Percentiles rank a stretch among this genome's conserved stretches.
Evolutionary conservation across 2,329 filamentous ascomycete genomes (phyloP).

Genomic region (Diplodia sapinea): DNA sequence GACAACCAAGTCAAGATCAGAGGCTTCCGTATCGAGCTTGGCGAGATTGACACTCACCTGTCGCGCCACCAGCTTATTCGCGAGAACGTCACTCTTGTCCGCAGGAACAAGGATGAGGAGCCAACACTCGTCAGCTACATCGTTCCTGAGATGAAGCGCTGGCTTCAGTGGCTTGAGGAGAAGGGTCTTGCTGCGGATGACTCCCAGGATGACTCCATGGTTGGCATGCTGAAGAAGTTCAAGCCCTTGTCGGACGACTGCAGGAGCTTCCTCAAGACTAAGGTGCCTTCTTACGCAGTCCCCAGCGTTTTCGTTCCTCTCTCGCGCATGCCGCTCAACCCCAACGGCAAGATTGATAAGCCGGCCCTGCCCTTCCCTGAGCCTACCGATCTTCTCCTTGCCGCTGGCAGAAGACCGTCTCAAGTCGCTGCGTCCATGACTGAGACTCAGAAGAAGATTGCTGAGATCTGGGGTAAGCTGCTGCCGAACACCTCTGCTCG

Average conservation of each 20-base stretch:
- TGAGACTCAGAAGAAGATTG: constrained; percentile 69
- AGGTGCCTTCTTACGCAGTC: constrained; percentile 76
- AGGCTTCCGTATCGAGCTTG: constrained; percentile 92
- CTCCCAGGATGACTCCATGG: constrained; percentile 51
- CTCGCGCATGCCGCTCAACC: constrained; percentile 73
- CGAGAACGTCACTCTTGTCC: constrained; percentile 84
- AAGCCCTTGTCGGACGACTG: constrained; percentile 64
- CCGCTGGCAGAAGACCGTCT: constrained; percentile 55
- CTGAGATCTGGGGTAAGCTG: constrained; percentile 74
- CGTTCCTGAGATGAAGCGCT: constrained; percentile 79
- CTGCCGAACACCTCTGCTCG: constrained; percentile 70
- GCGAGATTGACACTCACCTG: constrained; percentile 87
- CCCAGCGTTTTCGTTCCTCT: constrained; percentile 77
- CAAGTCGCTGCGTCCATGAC: constrained; percentile 55
- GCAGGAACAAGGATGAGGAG: constrained; percentile 84
- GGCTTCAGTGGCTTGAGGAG: constrained; percentile 69
- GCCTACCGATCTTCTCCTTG: constrained; percentile 67
- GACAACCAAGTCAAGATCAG: constrained; percentile 96
- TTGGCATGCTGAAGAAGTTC: constrained; percentile 65
- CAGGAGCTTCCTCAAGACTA: constrained; percentile 71
- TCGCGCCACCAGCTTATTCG: constrained; percentile 75
- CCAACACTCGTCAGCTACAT: constrained; percentile 87
- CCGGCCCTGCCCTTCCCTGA: constrained; percentile 82
- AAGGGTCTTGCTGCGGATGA: constrained; percentile 48
- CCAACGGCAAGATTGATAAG: constrained; percentile 85